phyloP scores from a whole-genome alignment of 164 flowering plant species.

The Sedum album region DNA sequence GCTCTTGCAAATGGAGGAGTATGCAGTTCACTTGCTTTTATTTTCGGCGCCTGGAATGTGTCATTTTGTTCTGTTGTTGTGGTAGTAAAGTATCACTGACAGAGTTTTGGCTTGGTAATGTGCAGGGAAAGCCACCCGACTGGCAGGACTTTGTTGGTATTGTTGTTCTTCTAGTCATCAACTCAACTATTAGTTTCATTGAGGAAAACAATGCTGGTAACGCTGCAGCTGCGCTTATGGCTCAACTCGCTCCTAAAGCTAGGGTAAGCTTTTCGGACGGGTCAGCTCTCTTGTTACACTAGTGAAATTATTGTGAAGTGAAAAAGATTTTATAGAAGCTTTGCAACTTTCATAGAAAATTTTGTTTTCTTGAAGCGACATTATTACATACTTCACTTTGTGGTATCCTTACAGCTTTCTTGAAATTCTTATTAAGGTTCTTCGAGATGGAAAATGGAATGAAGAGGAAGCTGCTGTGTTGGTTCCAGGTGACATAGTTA shows the following conservation, averaged over 20 bases:
- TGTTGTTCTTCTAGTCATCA: slow-evolving; percentile 7
- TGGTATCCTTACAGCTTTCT: not conserved
- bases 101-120: not conserved
- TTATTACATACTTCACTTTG: not conserved
- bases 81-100: too few species aligned
- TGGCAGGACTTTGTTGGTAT: slow-evolving; percentile 7
- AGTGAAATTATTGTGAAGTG: not conserved
- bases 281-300: not conserved
- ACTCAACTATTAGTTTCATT: slow-evolving; percentile 3
- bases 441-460: slow-evolving; percentile 7
- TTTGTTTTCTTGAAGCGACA: not conserved
- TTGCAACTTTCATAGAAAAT: not conserved
- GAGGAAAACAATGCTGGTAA: slow-evolving; percentile 7
- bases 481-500: slow-evolving; percentile 4
- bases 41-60: not conserved
- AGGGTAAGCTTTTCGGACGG: not conserved
- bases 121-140: slow-evolving; percentile 8
- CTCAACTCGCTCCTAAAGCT: slow-evolving; percentile 3
- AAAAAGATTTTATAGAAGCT: not conserved
- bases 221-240: slow-evolving; percentile 3
- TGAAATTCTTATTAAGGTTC: not conserved
- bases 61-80: not conserved
- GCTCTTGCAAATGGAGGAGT: slow-evolving; percentile 8
- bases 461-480: slow-evolving; percentile 5
- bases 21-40: not conserved